Evolutionary conservation across 2,329 filamentous ascomycete species (phyloP).

Genomic region (Aspergillus sp.): DNA sequence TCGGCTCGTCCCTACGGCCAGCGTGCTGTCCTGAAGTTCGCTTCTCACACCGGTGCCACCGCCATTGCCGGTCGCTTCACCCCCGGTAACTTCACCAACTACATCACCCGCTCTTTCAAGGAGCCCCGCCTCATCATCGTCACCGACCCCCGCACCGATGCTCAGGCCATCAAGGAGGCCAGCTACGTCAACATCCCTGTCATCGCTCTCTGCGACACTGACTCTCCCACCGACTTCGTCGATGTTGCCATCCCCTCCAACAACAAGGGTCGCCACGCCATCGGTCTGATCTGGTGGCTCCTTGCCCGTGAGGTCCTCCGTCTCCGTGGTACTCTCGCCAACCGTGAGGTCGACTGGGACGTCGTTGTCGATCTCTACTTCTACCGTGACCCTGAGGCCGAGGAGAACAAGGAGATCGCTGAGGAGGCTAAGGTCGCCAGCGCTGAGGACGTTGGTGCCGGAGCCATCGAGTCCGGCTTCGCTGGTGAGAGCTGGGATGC

Average conservation of each 20-base stretch:
- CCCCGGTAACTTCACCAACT: conserved; percentile 99
- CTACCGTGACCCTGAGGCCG: conserved; percentile 99
- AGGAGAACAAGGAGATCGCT: conserved; percentile 93
- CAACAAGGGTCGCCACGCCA: conserved; percentile 99
- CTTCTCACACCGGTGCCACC: conserved; percentile 93
- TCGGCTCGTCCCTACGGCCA: conserved; percentile 99
- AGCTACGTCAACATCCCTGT: conserved; percentile 99
- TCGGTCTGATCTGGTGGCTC: conserved; percentile 99
- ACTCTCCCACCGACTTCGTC: conserved; percentile 99
- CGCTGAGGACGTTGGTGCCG: conserved; percentile 79
- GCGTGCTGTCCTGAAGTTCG: conserved; percentile 99
- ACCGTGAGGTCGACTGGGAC: conserved; percentile 96
- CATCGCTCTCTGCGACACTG: conserved; percentile 97
- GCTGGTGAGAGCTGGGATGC: conserved; percentile 82
- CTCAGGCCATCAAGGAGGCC: conserved; percentile 99
- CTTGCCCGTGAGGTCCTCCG: conserved; percentile 99
- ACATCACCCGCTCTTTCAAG: conserved; percentile 99
- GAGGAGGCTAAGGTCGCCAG: conserved; percentile 80
- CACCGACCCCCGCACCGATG: conserved; percentile 98
- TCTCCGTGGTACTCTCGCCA: conserved; percentile 93
- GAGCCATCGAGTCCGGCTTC: conserved; percentile 77
- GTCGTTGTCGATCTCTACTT: conserved; percentile 99
- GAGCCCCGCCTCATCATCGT: conserved; percentile 99
- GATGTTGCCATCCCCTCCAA: conserved; percentile 99
- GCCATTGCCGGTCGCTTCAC: conserved; percentile 99